Evolutionary conservation across 179 eudicot genomes (phyloP).

Genomic region (Gypsophila paniculata): DNA sequence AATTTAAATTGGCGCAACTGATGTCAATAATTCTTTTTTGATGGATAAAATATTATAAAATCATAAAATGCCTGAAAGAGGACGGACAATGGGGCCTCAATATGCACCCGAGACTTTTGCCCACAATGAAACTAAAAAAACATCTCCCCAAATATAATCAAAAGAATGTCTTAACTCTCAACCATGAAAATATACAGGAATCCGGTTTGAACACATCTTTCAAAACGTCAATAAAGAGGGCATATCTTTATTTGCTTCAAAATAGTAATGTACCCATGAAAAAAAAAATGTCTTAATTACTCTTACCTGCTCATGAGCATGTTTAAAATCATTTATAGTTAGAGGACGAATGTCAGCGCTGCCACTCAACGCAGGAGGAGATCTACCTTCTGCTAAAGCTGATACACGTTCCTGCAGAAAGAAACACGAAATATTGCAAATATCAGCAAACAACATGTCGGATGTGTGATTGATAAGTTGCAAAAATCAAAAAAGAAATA

Average conservation of each 20-base stretch:
- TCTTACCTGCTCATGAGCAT: slow-evolving; percentile 60
- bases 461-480: neutral
- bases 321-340: slow-evolving; percentile 50
- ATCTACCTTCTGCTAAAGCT: slow-evolving; percentile 47
- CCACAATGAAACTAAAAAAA: too few relatives aligned
- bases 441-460: neutral
- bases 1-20: neutral
- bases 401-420: slow-evolving; percentile 38
- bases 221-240: neutral
- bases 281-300: neutral
- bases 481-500: neutral
- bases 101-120: neutral
- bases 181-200: neutral
- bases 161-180: neutral
- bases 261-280: neutral
- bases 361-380: slow-evolving; percentile 38
- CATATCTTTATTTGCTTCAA: neutral
- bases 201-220: neutral
- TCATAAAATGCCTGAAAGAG: neutral
- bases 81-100: neutral
- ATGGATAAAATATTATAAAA: too few relatives aligned
- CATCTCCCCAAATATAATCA: too few relatives aligned
- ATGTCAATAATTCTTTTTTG: neutral
- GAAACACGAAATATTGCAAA: neutral
- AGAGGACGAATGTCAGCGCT: slow-evolving; percentile 52